phyloP scores from a whole-genome alignment of 345 rosid species.

The Brassica carinata region DNA sequence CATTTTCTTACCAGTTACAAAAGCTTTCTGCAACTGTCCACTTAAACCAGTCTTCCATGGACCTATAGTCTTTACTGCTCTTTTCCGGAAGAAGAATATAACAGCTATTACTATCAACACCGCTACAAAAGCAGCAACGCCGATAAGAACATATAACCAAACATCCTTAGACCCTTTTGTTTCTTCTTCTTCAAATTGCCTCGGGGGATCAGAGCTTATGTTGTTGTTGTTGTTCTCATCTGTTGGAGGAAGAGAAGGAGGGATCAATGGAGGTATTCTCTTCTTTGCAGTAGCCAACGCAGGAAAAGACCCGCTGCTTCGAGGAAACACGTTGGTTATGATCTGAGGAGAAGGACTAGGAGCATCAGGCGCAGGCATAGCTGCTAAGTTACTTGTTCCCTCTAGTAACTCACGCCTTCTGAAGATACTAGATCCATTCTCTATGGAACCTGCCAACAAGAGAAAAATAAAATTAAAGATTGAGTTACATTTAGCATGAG shows the following conservation, averaged over 20 bases:
- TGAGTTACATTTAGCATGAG: not conserved
- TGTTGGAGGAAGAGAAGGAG: slow-evolving; percentile 31
- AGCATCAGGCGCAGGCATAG: slow-evolving; percentile 46
- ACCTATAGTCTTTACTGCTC: slow-evolving; percentile 58
- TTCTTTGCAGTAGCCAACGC: slow-evolving; percentile 61
- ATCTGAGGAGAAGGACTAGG: slow-evolving; percentile 43
- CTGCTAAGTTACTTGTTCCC: slow-evolving; percentile 65
- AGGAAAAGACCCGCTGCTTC: slow-evolving; percentile 85
- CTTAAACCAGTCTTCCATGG: slow-evolving; percentile 98
- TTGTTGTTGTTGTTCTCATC: slow-evolving; percentile 15
- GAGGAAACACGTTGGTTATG: slow-evolving; percentile 51
- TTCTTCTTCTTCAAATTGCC: slow-evolving; percentile 5
- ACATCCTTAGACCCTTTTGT: slow-evolving; percentile 38
- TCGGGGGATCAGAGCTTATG: slow-evolving; percentile 16
- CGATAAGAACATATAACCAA: slow-evolving; percentile 57
- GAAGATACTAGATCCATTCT: slow-evolving; percentile 42
- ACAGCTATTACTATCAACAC: slow-evolving; percentile 41
- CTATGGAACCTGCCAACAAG: slow-evolving; percentile 9
- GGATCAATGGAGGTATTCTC: slow-evolving; percentile 31
- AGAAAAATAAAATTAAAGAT: not conserved
- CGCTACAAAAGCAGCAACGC: slow-evolving; percentile 42
- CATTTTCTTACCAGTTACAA: slow-evolving; percentile 65
- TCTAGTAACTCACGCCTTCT: slow-evolving; percentile 68
- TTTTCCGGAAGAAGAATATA: slow-evolving; percentile 51
- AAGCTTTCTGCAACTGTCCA: slow-evolving; percentile 93